Evolutionary conservation across 306 rosid genomes (phyloP).

Genomic region (Quercus mongolica): DNA sequence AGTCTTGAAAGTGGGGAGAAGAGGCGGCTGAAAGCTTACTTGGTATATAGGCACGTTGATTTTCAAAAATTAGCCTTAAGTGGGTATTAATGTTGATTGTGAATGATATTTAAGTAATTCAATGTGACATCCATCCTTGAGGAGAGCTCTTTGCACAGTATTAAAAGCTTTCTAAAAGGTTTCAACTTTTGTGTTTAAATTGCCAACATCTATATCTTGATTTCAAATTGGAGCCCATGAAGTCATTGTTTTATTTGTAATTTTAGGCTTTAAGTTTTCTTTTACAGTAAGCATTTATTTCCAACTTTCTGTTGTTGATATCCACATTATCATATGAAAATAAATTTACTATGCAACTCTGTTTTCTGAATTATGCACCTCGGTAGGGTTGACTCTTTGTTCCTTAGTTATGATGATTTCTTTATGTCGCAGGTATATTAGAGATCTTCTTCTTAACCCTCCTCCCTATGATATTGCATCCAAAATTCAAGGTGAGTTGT

Average conservation of each 20-base stretch:
- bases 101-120: background rate
- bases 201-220: background rate
- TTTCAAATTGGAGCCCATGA: background rate
- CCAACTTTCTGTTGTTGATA: background rate
- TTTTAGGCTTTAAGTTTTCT: background rate
- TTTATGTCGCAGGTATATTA: conserved; percentile 54
- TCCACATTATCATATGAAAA: background rate
- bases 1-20: background rate
- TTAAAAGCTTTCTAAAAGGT: background rate
- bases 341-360: background rate
- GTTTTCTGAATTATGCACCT: background rate
- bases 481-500: conserved; percentile 76
- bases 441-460: conserved; percentile 93
- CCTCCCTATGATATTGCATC: conserved; percentile 81
- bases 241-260: background rate
- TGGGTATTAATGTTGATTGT: background rate
- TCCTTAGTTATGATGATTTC: background rate
- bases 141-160: background rate
- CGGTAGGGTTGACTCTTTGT: background rate
- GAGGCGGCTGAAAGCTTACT: background rate
- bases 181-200: background rate
- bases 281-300: background rate
- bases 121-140: background rate
- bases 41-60: background rate
- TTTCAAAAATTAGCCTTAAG: background rate